These are phyloP conservation scores for Penicillium sp. DNA, from an alignment of 2,329 filamentous ascomycete species.

Conservation along the genomic window DNA sequence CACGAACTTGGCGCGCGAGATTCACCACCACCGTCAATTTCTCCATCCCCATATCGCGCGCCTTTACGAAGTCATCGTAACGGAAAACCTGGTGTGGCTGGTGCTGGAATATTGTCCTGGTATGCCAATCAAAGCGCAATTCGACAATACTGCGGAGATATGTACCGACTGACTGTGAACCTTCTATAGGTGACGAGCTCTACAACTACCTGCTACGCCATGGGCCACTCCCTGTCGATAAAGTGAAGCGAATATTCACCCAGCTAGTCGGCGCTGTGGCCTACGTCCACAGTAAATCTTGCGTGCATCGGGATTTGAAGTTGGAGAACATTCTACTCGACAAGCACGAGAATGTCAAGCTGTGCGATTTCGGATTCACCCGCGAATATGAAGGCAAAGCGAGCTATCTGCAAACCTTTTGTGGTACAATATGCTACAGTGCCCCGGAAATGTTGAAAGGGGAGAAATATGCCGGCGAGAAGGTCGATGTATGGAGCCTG, in stretches of 20 bases:
- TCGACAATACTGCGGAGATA: neutral
- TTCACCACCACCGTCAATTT: conserved; percentile 98
- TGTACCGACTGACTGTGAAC: conserved; percentile 2
- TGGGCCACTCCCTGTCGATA: conserved; percentile 78
- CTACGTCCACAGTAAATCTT: conserved; percentile 93
- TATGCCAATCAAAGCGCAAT: conserved; percentile 40
- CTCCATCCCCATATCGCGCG: conserved; percentile 95
- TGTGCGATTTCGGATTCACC: conserved; percentile 98
- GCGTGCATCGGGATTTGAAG: conserved; percentile 95
- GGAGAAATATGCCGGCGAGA: conserved; percentile 96
- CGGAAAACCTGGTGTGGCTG: conserved; percentile 91
- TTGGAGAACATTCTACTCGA: conserved; percentile 95
- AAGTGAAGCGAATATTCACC: conserved; percentile 93
- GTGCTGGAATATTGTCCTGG: conserved; percentile 95
- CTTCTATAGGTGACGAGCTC: conserved; percentile 80
- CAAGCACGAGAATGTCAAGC: conserved; percentile 94
- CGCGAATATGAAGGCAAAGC: conserved; percentile 94
- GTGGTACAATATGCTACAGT: conserved; percentile 95
- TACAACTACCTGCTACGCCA: conserved; percentile 93
- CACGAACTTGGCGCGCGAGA: conserved; percentile 92
- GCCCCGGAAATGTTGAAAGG: conserved; percentile 98
- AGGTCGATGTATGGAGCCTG: conserved; percentile 98
- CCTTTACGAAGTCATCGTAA: conserved; percentile 97
- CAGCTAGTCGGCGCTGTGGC: conserved; percentile 93
- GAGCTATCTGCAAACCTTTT: conserved; percentile 96